Evolutionary conservation across 768 basidiomycete species (phyloP).

Genomic region (Sarcodon aspratus): DNA sequence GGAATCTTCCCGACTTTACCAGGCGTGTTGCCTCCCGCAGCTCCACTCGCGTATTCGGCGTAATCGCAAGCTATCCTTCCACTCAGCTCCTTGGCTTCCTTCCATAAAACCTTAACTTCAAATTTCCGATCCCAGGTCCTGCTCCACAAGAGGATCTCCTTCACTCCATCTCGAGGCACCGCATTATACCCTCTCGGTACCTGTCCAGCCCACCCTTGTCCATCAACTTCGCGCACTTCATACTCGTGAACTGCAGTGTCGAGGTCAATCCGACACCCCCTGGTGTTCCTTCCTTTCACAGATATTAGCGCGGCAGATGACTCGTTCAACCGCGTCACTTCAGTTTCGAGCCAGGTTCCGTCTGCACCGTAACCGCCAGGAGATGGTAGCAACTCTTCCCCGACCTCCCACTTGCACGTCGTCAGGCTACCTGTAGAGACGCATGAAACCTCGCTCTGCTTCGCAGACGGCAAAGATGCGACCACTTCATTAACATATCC

Average conservation of each 20-base stretch:
- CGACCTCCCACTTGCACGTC: conserved; percentile 38
- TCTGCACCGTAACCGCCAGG: conserved; percentile 17
- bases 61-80: conserved; percentile 54
- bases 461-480: conserved; percentile 40
- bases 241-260: conserved; percentile 34
- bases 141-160: conserved; percentile 44
- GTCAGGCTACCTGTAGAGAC: conserved; percentile 20
- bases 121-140: conserved; percentile 45
- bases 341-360: conserved; percentile 32
- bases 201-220: conserved; percentile 5
- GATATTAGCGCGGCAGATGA: conserved; percentile 29
- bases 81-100: conserved; percentile 14
- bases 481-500: conserved; percentile 34
- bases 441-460: conserved; percentile 19
- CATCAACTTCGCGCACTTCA: conserved; percentile 22
- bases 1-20: conserved; percentile 38
- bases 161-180: conserved; percentile 22
- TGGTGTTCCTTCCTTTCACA: conserved; percentile 48
- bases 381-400: conserved; percentile 22
- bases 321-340: conserved; percentile 28
- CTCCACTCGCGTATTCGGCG: conserved; percentile 55
- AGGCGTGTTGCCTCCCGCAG: conserved; percentile 24
- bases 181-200: conserved; percentile 30
- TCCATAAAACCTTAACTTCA: conserved; percentile 30
- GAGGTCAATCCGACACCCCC: conserved; percentile 52